Conservation (phyloP, 495 filamentous ascomycete genomes). For the Hypomontagnella monticulosa region DNA sequence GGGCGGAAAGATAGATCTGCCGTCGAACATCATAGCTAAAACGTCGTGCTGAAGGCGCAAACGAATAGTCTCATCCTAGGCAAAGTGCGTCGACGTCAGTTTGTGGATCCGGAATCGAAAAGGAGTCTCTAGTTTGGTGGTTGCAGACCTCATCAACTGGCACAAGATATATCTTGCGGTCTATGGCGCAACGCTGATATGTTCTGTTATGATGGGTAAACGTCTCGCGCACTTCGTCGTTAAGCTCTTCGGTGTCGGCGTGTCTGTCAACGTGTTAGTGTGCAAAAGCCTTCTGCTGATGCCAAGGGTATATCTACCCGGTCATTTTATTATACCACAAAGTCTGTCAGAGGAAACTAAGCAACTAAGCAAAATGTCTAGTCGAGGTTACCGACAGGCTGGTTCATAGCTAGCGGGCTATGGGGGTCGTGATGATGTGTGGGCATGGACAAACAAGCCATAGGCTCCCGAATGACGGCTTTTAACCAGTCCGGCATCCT, state of each 20-base stretch:
- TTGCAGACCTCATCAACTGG: conserved; percentile 81
- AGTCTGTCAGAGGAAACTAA: conserved; percentile 18
- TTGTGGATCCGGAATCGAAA: conserved; percentile 25
- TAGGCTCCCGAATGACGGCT: conserved; percentile 37
- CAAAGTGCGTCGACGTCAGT: conserved; percentile 34
- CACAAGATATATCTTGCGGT: conserved; percentile 76
- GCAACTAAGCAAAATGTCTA: conserved; percentile 29
- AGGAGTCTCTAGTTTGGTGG: conserved; percentile 21
- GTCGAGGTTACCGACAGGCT: conserved; percentile 24
- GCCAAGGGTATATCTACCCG: conserved; percentile 41
- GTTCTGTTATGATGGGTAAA: conserved; percentile 72
- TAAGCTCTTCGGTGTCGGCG: conserved; percentile 48
- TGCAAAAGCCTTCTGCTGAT: conserved; percentile 25
- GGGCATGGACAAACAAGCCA: conserved; percentile 22
- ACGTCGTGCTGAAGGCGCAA: conserved; percentile 75
- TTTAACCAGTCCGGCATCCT: conserved; percentile 38
- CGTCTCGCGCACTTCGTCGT: conserved; percentile 65
- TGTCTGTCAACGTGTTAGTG: conserved; percentile 41
- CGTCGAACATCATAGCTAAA: conserved; percentile 77
- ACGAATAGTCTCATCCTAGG: conserved; percentile 82
- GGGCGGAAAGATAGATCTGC: conserved; percentile 81
- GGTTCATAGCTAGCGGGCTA: conserved; percentile 28
- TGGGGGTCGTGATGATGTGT: conserved; percentile 24
- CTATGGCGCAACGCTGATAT: conserved; percentile 79
- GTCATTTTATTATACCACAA: conserved; percentile 38